These are phyloP conservation scores for Pseudomassariella vexata DNA, from an alignment of 2,329 filamentous ascomycete species.

Conservation along the genomic window DNA sequence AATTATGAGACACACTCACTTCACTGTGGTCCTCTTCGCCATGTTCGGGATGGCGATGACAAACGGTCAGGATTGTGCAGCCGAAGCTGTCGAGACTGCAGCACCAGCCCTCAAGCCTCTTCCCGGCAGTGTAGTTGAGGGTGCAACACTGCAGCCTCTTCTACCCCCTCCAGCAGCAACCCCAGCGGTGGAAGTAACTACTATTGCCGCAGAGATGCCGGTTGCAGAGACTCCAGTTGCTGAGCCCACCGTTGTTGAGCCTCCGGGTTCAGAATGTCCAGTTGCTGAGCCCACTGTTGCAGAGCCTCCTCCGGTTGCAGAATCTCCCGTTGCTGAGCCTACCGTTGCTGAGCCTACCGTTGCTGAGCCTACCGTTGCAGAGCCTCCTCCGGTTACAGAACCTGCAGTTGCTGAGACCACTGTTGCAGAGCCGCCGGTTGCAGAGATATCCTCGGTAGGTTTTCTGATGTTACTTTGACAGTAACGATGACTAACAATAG, in stretches of 20 bases:
- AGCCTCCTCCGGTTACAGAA: too few species aligned
- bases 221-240: too few species aligned
- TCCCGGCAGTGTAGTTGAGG: conserved; percentile 3
- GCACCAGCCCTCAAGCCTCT: conserved; percentile 1
- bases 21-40: conserved; percentile 2
- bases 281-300: conserved; percentile 1
- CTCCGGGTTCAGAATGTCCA: background rate
- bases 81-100: background rate
- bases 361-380: background rate
- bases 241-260: conserved; percentile 1
- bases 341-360: background rate
- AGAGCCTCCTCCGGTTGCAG: too few species aligned
- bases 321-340: background rate
- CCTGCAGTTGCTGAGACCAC: too few species aligned
- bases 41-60: background rate
- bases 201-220: background rate
- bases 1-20: conserved; percentile 5
- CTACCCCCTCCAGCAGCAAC: background rate
- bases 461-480: too few species aligned
- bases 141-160: conserved; percentile 1
- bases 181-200: background rate
- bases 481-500: too few species aligned
- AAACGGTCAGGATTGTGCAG: background rate
- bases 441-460: too few species aligned
- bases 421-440: too few species aligned